Base-by-base conservation (phyloP, 345 rosid species). In the Geranium rotundifolium region DNA sequence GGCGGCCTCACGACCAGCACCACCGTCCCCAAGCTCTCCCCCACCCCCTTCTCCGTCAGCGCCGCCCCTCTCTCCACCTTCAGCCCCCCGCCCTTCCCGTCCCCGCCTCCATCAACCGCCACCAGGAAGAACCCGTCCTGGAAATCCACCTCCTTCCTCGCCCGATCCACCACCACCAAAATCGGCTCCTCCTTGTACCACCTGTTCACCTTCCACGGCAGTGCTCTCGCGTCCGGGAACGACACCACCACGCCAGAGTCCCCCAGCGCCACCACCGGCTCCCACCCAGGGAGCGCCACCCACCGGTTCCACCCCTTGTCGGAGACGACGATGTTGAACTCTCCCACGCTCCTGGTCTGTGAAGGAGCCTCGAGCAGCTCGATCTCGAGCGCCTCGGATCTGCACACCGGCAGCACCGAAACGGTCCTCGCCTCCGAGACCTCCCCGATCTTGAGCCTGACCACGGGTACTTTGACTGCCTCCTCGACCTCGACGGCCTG, bases 241-340 rank as follows among this genome's bases (percentile, higher is more conserved):
- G 93, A 70, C 69, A 93, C 91, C 12, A 74, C 97, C 0, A 90
- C 85, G 62, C 87, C 95, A 4, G 89, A 93, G 18, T 67, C 63
- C 10, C 61, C 75, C 37, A 89, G 56, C 8, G 76, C 74, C 0
- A 49, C 67, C 13, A 87, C 29, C 1, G 85, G 84, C 17, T 65
- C 76, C 97, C 99, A 93, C 12, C 80, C 62, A 0, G 99, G 99
- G 65, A 93, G 66, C 17, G 85, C 96, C 67, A 83, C 91, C 99
- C 99, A 93, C 69, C 90, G 86, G 17, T 60, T 66, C 99, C 97
- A 93, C 14, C 76, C 90, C 68, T 82, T 87, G 67, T 89, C 97
- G 0, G 95, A 81, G 64, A 67, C 87, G 73, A 93, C 95, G 5
- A 87, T 76, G 8, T 90, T 81, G 41, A 93, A 93, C 17, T 83